phyloP scores from a whole-genome alignment of 1,139 yeast genomes.

The Fermentozyma sake region DNA sequence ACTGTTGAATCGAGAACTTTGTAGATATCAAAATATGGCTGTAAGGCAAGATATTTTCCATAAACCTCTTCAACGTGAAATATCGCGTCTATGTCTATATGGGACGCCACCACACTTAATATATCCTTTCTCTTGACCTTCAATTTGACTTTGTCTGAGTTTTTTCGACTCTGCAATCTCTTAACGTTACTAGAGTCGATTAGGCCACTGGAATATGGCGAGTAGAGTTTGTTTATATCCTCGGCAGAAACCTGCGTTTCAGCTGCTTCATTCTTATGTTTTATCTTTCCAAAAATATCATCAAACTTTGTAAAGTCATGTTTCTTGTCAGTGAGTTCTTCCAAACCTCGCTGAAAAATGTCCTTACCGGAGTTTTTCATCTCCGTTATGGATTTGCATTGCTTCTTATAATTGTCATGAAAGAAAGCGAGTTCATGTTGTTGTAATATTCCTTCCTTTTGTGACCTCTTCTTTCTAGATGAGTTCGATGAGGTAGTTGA shows the following conservation, averaged over 20 bases:
- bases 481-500: constrained; percentile 1
- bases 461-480: constrained; percentile 26
- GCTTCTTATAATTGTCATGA: constrained; percentile 41
- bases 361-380: constrained; percentile 13
- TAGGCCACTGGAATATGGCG: constrained; percentile 32
- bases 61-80: constrained; percentile 59
- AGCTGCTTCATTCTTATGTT: constrained; percentile 19
- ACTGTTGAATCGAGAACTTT: constrained; percentile 29
- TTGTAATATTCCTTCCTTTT: constrained; percentile 49
- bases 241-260: constrained; percentile 18
- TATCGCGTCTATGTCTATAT: constrained; percentile 41
- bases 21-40: constrained; percentile 47
- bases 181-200: background rate
- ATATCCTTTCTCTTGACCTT: constrained; percentile 31
- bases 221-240: constrained; percentile 29
- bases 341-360: constrained; percentile 17
- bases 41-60: constrained; percentile 64
- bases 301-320: constrained; percentile 42
- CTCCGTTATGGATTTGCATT: constrained; percentile 22
- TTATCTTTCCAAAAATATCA: constrained; percentile 28
- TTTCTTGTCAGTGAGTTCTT: constrained; percentile 22
- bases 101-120: constrained; percentile 48
- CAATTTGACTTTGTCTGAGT: constrained; percentile 17
- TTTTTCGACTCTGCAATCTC: constrained; percentile 4
- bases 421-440: constrained; percentile 65